phyloP scores from a whole-genome alignment of 2,329 filamentous ascomycete genomes.

The Colletotrichum viniferum region DNA sequence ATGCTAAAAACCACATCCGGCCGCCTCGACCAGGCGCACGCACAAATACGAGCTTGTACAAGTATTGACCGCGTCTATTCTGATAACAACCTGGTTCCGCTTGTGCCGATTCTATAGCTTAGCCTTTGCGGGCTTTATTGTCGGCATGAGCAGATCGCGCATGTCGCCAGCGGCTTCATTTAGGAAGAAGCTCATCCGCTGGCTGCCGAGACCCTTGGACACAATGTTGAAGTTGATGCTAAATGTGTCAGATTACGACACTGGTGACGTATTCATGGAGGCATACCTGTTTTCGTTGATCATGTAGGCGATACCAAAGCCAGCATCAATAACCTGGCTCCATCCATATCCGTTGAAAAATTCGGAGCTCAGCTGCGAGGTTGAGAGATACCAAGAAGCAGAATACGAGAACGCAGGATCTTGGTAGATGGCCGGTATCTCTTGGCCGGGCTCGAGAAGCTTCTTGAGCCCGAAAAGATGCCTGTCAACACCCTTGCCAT shows the following conservation, averaged over 20 bases:
- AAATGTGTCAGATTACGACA: not conserved
- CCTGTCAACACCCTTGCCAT: constrained; percentile 92
- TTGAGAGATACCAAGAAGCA: constrained; percentile 86
- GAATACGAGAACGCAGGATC: constrained; percentile 88
- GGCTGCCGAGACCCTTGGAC: constrained; percentile 87
- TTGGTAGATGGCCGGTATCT: constrained; percentile 80
- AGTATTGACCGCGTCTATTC: not conserved
- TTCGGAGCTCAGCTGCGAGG: constrained; percentile 89
- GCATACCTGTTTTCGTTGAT: constrained; percentile 95
- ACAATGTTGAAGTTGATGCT: constrained; percentile 98
- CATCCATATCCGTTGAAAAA: constrained; percentile 99
- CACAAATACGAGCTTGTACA: not conserved
- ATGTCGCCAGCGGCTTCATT: constrained; percentile 93
- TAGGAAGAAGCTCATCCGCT: constrained; percentile 94
- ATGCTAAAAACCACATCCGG: not conserved
- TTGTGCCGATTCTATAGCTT: constrained; percentile 69
- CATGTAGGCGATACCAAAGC: constrained; percentile 99
- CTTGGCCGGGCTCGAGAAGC: constrained; percentile 79
- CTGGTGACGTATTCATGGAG: not conserved
- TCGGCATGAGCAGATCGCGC: constrained; percentile 82
- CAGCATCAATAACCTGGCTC: constrained; percentile 95
- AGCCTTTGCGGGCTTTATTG: constrained; percentile 79
- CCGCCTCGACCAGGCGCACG: not conserved
- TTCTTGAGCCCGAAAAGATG: constrained; percentile 98
- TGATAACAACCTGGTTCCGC: not conserved